Evolutionary conservation across 2,329 filamentous ascomycete genomes (phyloP), one percentile per base, ranked within the genome.

Genomic region (Rutstroemia sydowiana): DNA sequence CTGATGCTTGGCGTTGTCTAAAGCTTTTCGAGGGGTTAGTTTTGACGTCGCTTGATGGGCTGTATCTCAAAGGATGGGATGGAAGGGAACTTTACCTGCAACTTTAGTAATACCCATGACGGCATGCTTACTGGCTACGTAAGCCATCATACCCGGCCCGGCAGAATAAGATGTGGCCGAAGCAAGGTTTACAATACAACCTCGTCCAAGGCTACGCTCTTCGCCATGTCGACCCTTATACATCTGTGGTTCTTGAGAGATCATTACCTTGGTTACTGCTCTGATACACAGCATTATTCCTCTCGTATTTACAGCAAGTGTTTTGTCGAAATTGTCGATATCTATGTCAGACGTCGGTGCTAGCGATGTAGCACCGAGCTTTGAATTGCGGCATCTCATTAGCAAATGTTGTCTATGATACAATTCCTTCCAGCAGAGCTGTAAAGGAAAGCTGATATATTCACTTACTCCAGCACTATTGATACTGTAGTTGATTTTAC

Each of bases 281-380:
- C 16, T 14, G 1, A 40, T 10, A 9, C 23, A 40, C 10, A 67
- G 61, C 50, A 68, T 54, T 14, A 66, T 31, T 1, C 69, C 68
- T 14, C 58, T 60, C 7, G 64, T 53, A 41, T 71, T 70, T 14
- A 70, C 62, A 4, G 57, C 57, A 11, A 68, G 53, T 2, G 69
- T 59, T 18, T 63, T 62, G 16, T 64, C 54, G 41, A 59, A 55
- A 10, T 62, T 55, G 8, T 51, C 36, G 1, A 66, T 45, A 5
- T 57, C 16, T 5, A 45, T n/a, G 9, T 45, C 43, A 10, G 43
- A 45, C 6, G 43, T 30, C 10, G 10, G 16, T n/a, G 9, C 20
- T 16, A 45, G 43, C 28, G 5, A 30, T 21, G n/a, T 9, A 11
- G 13, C 3, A 30, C 34, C 21, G 1, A 14, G 30, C 3, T 21